Base-by-base conservation (phyloP, 2,329 filamentous ascomycete genomes). In the Alternaria atra region DNA sequence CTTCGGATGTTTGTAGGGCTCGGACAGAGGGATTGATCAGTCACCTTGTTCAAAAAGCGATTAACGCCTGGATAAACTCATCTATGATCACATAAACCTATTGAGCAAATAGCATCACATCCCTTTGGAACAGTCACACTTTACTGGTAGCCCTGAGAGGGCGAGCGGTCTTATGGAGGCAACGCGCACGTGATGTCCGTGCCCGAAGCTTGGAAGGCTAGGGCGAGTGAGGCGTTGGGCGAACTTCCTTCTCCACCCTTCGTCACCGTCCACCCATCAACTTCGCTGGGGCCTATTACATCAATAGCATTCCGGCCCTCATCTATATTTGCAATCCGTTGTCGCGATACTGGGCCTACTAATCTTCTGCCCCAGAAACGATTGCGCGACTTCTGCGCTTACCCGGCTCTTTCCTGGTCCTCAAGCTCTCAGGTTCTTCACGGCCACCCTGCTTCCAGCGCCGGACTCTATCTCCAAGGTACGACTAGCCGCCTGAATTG, bases 401-500 rank as follows among this genome's bases (percentile, higher is more conserved):
- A 53, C 42, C 52, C 61, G 56, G 52, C 53, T 59, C 40, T 40
- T 52, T 55, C 66, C 59, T 67, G 65, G 67, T 64, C 59, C 58
- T 66, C 51, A 44, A 67, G 60, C 64, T 60, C 59, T 67, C 61
- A 68, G 67, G 58, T 63, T 64, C 55, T 62, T 62, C 61, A 65
- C 67, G 54, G 65, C 63, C 64, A 57, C 52, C 61, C 58, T 66
- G 52, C 61, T 64, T 46, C 60, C 64, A 64, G 61, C 63, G 58
- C 64, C 56, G 63, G 34, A 46, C 42, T 46, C 59, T 60, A 57
- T 65, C 53, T 61, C 70, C 70, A 73, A 73, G 70, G 70, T 73
- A 73, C 70, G 70, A 71, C 67, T 53, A 63, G 58, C 56, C 63
- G 66, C 68, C 68, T 66, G 57, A 61, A 63, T 67, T 67, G 59